phyloP scores from a whole-genome alignment of 2,329 filamentous ascomycete species.

The Byssochlamys sp. region DNA sequence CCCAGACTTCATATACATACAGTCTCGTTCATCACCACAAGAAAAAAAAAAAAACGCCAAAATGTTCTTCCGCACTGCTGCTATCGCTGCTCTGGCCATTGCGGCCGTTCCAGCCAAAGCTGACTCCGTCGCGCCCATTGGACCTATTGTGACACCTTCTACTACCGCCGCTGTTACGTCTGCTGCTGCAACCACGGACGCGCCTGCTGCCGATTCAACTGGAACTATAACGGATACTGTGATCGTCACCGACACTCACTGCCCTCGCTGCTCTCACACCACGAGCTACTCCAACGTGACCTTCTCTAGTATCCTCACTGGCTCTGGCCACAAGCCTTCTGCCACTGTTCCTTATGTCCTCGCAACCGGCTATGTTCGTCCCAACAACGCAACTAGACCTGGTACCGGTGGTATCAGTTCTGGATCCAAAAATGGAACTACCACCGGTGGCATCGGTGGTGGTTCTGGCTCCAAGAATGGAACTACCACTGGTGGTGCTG shows the following conservation, averaged over 20 bases:
- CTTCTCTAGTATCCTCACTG: neutral
- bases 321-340: neutral
- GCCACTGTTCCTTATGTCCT: constrained; percentile 1
- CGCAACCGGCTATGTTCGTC: constrained; percentile 8
- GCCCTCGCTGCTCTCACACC: neutral
- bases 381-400: constrained; percentile 1
- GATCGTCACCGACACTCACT: neutral
- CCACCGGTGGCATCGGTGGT: constrained; percentile 4
- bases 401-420: constrained; percentile 9
- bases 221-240: neutral
- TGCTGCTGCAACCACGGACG: constrained; percentile 12
- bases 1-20: neutral
- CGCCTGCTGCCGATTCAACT: constrained; percentile 6
- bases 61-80: constrained; percentile 19
- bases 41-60: constrained; percentile 5
- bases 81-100: constrained; percentile 12
- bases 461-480: constrained; percentile 4
- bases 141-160: neutral
- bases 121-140: neutral
- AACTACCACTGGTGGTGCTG: neutral
- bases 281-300: neutral
- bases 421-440: constrained; percentile 1
- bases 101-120: constrained; percentile 10
- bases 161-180: constrained; percentile 5
- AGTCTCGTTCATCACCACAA: neutral